These are phyloP conservation scores for Excoecaria cochinchinensis DNA, from an alignment of 345 rosid genomes.

Conservation along the genomic window DNA sequence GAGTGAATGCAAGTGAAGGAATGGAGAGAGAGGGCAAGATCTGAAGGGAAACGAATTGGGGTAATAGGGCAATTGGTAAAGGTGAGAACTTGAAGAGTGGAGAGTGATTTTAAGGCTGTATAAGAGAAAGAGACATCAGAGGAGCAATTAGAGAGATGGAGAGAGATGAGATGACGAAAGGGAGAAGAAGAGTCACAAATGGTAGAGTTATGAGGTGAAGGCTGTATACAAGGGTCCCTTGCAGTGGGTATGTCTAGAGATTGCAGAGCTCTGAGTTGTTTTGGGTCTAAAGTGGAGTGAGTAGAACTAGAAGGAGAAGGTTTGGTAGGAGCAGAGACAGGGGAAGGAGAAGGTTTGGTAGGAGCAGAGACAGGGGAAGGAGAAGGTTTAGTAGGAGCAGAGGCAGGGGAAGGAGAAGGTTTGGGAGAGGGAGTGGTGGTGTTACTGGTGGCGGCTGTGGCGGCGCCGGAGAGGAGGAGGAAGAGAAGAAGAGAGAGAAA, in stretches of 20 bases:
- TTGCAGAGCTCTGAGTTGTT: slow-evolving; percentile 68
- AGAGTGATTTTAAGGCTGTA: slow-evolving; percentile 57
- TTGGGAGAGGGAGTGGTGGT: slow-evolving; percentile 34
- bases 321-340: slow-evolving; percentile 26
- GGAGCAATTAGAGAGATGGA: slow-evolving; percentile 79
- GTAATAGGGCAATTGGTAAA: slow-evolving; percentile 66
- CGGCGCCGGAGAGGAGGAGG: not conserved
- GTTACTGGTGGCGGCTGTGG: slow-evolving; percentile 17
- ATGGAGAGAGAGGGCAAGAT: slow-evolving; percentile 57
- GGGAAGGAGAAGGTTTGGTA: slow-evolving; percentile 28
- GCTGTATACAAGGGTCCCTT: slow-evolving; percentile 64
- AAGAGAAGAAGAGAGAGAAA: slow-evolving; percentile 28
- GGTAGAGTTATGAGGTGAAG: slow-evolving; percentile 41
- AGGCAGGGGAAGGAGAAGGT: slow-evolving; percentile 21
- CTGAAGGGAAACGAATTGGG: slow-evolving; percentile 61
- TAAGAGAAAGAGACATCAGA: slow-evolving; percentile 55
- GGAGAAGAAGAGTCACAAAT: slow-evolving; percentile 60
- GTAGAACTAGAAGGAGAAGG: slow-evolving; percentile 25
- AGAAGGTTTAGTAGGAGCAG: slow-evolving; percentile 29
- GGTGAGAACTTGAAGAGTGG: slow-evolving; percentile 67
- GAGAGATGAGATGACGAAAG: slow-evolving; percentile 68
- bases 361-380: slow-evolving; percentile 26
- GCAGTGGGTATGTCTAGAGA: slow-evolving; percentile 68
- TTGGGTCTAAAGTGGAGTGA: slow-evolving; percentile 67
- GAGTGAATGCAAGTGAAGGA: slow-evolving; percentile 60